Evolutionary conservation across 1,284 basidiomycete species (phyloP).

Genomic region (Tausonia pullulans): DNA sequence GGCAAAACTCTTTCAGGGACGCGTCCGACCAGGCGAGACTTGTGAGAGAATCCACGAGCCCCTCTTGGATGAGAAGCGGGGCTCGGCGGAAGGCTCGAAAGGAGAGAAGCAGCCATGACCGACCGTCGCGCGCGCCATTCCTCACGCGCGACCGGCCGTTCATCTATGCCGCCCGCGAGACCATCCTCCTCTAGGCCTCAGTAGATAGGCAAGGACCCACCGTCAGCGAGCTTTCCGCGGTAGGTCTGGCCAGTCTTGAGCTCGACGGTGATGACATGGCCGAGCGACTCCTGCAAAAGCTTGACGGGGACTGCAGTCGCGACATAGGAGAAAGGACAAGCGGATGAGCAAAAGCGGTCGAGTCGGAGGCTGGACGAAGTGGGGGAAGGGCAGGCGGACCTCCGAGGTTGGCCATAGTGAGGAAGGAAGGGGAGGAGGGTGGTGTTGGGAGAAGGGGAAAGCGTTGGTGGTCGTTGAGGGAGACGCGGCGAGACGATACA

Average conservation of each 20-base stretch:
- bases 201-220: conserved; percentile 32
- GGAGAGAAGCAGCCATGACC: too few species aligned
- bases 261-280: conserved; percentile 94
- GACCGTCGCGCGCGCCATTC: too few species aligned
- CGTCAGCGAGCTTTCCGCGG: conserved; percentile 93
- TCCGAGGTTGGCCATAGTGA: conserved; percentile 13
- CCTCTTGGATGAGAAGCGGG: too few species aligned
- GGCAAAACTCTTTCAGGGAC: background rate
- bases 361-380: background rate
- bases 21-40: background rate
- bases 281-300: conserved; percentile 83
- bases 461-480: too few species aligned
- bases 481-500: background rate
- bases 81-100: too few species aligned
- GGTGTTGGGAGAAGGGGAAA: background rate
- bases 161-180: too few species aligned
- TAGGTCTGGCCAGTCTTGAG: conserved; percentile 88
- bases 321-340: background rate
- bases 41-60: too few species aligned
- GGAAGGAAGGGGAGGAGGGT: background rate
- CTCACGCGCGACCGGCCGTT: too few species aligned
- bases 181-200: too few species aligned
- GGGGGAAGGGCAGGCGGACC: background rate
- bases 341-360: background rate
- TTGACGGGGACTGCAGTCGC: conserved; percentile 65